Conservation (phyloP, 2,329 filamentous ascomycete species). For the Zarea fungicola region DNA sequence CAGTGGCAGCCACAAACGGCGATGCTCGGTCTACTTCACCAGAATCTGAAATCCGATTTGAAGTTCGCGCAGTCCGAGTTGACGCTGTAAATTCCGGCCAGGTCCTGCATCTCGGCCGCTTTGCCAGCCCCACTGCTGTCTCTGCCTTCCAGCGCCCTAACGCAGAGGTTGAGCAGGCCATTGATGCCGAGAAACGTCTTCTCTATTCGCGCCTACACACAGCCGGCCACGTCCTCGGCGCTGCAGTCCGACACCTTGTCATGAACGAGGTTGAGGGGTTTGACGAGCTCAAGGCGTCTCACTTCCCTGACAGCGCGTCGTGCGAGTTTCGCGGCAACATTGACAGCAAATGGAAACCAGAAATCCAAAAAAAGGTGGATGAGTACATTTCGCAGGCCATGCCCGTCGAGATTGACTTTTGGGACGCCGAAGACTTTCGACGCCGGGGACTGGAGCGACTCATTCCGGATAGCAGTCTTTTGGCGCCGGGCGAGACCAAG, state of each 20-base stretch:
- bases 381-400: constrained; percentile 50
- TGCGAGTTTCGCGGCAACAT: constrained; percentile 66
- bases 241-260: constrained; percentile 57
- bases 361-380: constrained; percentile 58
- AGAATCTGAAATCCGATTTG: constrained; percentile 41
- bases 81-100: constrained; percentile 43
- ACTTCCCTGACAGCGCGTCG: constrained; percentile 62
- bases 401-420: constrained; percentile 61
- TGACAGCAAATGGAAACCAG: constrained; percentile 54
- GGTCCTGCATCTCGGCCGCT: constrained; percentile 63
- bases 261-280: constrained; percentile 47
- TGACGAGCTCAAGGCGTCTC: constrained; percentile 65
- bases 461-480: constrained; percentile 43
- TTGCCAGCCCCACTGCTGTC: constrained; percentile 26
- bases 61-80: constrained; percentile 53
- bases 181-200: constrained; percentile 55
- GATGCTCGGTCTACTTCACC: constrained; percentile 8
- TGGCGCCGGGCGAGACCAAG: constrained; percentile 44
- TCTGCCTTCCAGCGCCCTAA: constrained; percentile 32
- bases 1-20: constrained; percentile 14
- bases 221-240: constrained; percentile 66
- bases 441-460: constrained; percentile 49
- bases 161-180: constrained; percentile 46
- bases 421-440: constrained; percentile 58
- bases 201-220: constrained; percentile 67